A percentile compares a stretch with the other conserved stretches of the same genome.
phyloP scores from a whole-genome alignment of 306 rosid genomes.

The Hippophae gyantsensis region DNA sequence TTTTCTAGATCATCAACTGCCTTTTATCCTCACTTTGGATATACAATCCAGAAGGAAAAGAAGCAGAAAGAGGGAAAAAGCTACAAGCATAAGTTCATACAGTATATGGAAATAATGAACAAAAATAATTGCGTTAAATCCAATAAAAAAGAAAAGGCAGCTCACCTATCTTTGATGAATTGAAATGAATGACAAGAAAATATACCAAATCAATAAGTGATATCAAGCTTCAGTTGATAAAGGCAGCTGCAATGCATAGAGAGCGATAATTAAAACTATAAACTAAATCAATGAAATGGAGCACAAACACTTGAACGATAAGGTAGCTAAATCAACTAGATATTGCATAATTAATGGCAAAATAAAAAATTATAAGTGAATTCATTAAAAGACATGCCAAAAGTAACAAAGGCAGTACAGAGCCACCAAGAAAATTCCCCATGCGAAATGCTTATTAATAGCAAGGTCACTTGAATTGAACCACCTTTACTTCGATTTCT shows the following conservation, averaged over 20 bases:
- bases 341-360: background rate
- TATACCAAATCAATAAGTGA: conserved; percentile 66
- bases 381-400: conserved; percentile 47
- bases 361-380: background rate
- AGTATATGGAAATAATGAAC: background rate
- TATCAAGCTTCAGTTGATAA: conserved; percentile 78
- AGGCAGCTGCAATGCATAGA: conserved; percentile 58
- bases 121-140: too few species aligned
- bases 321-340: background rate
- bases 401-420: conserved; percentile 71
- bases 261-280: conserved; percentile 17
- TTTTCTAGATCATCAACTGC: conserved; percentile 5
- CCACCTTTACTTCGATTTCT: conserved; percentile 11
- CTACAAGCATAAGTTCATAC: background rate
- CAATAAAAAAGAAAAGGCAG: background rate
- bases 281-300: conserved; percentile 17
- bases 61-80: background rate
- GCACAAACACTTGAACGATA: background rate
- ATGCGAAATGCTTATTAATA: conserved; percentile 26
- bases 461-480: conserved; percentile 41
- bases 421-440: conserved; percentile 67
- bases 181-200: conserved; percentile 64
- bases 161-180: conserved; percentile 59
- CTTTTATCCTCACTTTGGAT: conserved; percentile 3
- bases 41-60: conserved; percentile 1